Conservation (phyloP, 768 basidiomycete species). For the Pholiota microspora region DNA sequence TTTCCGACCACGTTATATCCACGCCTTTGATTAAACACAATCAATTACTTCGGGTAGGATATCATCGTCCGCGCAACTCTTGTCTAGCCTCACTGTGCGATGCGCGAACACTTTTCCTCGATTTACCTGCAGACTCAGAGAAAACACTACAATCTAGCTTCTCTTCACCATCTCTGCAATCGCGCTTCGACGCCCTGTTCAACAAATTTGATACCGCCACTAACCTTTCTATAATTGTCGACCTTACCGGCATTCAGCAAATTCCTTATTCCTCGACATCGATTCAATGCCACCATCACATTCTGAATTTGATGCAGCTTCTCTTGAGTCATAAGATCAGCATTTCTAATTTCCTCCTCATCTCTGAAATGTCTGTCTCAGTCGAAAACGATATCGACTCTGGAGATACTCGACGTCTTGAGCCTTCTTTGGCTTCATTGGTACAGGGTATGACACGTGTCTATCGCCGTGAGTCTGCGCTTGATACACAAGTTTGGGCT, state of each 20-base stretch:
- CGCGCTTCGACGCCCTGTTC: neutral
- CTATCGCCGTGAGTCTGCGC: conserved; percentile 25
- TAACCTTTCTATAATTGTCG: conserved; percentile 5
- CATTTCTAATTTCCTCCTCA: conserved; percentile 10
- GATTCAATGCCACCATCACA: conserved; percentile 5
- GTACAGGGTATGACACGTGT: conserved; percentile 29
- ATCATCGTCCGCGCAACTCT: neutral
- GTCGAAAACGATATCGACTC: neutral
- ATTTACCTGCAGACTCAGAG: neutral
- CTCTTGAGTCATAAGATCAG: conserved; percentile 3
- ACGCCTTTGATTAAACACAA: neutral
- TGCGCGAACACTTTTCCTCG: neutral
- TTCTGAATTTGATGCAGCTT: conserved; percentile 12
- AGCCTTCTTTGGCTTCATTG: conserved; percentile 17
- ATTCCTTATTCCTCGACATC: neutral
- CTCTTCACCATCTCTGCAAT: neutral
- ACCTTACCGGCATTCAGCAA: conserved; percentile 8
- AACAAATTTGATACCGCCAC: neutral
- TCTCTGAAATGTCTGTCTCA: conserved; percentile 10
- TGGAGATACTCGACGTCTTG: too few relatives aligned
- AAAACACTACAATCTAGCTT: neutral
- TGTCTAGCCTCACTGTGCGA: neutral
- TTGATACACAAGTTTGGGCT: conserved; percentile 18
- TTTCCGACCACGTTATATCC: neutral
- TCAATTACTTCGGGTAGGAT: conserved; percentile 3